Evolutionary conservation across 257 asterid genomes (phyloP).

Genomic region (Penstemon newberryi): DNA sequence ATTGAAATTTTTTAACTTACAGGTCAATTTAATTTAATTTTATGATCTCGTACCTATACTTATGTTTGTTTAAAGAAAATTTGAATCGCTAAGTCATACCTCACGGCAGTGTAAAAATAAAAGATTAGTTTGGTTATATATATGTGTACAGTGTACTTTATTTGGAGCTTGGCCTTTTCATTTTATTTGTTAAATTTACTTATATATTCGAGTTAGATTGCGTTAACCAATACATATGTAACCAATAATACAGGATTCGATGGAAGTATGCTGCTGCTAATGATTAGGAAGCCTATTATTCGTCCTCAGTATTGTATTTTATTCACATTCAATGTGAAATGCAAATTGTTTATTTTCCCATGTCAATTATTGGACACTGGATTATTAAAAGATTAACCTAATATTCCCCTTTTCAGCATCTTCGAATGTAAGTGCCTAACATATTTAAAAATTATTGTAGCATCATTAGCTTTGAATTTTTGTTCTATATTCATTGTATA

Average conservation of each 20-base stretch:
- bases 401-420: background rate
- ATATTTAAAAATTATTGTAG: background rate
- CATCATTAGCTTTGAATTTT: background rate
- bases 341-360: slow-evolving; percentile 4
- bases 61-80: too few relatives aligned
- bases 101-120: too few relatives aligned
- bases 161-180: too few relatives aligned
- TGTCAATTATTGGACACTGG: slow-evolving; percentile 2
- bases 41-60: too few relatives aligned
- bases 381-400: background rate
- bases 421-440: background rate
- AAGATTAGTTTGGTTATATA: too few relatives aligned
- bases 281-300: slow-evolving; percentile 47
- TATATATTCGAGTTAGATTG: slow-evolving; percentile 29
- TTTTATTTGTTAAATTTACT: background rate
- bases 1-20: too few relatives aligned
- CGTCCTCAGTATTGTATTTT: slow-evolving; percentile 14
- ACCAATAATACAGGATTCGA: slow-evolving; percentile 27
- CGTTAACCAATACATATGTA: slow-evolving; percentile 14
- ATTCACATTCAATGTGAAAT: background rate
- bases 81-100: too few relatives aligned
- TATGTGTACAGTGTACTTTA: too few relatives aligned
- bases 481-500: background rate
- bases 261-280: slow-evolving; percentile 41
- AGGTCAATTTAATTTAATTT: too few relatives aligned